Base-by-base conservation (phyloP, 1,284 basidiomycete species). In the Marasmius sp. region DNA sequence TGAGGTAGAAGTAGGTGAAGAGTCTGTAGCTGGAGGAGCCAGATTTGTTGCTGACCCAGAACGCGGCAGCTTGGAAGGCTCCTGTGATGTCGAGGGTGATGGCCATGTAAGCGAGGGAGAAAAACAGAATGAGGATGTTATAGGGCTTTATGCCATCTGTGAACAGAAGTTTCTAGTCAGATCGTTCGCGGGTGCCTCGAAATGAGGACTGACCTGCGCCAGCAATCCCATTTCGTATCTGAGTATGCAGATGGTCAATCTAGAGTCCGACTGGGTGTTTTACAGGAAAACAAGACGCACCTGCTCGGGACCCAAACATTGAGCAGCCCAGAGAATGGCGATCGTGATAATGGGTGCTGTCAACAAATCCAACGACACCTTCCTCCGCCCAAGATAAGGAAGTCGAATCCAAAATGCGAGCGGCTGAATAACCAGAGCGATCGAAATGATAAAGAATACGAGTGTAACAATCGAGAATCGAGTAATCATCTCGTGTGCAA, bases 1-100 rank as follows among this genome's bases (percentile, higher is more conserved):
- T 88, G 61, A 85, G 63, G 72, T 93, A 96, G 73, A 97, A 89
- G 60, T 89, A 85, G 22, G 89, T 72, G 72, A 90, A 97, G 0
- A 98, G 81, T 53, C 77, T 84, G 64, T 81, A 82, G 14, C 91
- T 92, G 37, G 86, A 87, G 1, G 81, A 77, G 0, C 92, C 91
- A 12, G 92, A 88, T 71, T 84, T 88, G 63, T 88, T 87, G 61
- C 90, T 91, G 64, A 97, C 94, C 82, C 86, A 91, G 74, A 94
- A 94, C 0, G 96, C 95, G 1, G 95, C 86, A 53, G 90, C 92
- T 51, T 92, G 87, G 5, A 98, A 82, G 11, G 97, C 80, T 1
- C 97, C 96, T 0, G 94, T 95, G 9, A 91, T 85, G 70, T 99
- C 96, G 43, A 98, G 83, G 0, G 94, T 94, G 57, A 98, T 91